Conservation (phyloP, 2,329 filamentous ascomycete genomes). For the Knoxdaviesia proteae region DNA sequence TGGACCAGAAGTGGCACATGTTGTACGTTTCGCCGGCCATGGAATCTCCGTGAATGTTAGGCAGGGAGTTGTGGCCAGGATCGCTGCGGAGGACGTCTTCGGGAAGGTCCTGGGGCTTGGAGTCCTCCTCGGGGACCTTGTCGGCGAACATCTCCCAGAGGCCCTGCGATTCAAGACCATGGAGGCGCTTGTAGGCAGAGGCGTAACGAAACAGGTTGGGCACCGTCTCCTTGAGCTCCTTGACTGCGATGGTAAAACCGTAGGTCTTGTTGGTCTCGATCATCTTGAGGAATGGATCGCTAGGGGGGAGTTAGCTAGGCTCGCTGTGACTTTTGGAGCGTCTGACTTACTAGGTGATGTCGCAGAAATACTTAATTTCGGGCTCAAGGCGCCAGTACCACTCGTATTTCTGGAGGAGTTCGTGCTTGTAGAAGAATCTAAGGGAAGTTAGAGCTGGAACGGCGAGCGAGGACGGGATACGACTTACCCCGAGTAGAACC, state of each 20-base stretch:
- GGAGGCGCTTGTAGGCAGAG: slow-evolving; percentile 86
- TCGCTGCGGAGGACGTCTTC: slow-evolving; percentile 67
- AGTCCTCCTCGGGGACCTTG: slow-evolving; percentile 38
- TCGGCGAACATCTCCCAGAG: slow-evolving; percentile 99
- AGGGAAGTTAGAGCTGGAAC: slow-evolving; percentile 2
- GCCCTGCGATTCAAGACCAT: slow-evolving; percentile 77
- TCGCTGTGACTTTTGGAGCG: neutral
- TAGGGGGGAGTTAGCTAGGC: slow-evolving; percentile 12
- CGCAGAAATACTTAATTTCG: slow-evolving; percentile 99
- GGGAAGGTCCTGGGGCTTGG: slow-evolving; percentile 41
- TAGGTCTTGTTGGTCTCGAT: slow-evolving; percentile 90
- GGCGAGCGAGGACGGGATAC: neutral
- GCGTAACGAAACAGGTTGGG: slow-evolving; percentile 98
- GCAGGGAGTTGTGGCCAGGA: slow-evolving; percentile 46
- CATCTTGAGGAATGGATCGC: slow-evolving; percentile 93
- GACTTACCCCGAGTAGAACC: slow-evolving; percentile 88
- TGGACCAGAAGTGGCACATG: slow-evolving; percentile 99
- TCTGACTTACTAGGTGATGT: slow-evolving; percentile 71
- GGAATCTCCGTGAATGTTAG: slow-evolving; percentile 68
- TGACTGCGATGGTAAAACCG: slow-evolving; percentile 95
- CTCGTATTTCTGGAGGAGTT: slow-evolving; percentile 84
- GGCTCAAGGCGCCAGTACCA: slow-evolving; percentile 99
- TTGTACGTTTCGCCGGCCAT: slow-evolving; percentile 99
- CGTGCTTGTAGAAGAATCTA: slow-evolving; percentile 92
- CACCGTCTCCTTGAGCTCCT: slow-evolving; percentile 91